A percentile compares a stretch with the other conserved stretches of the same genome.
These are phyloP conservation scores for Sarcodon sp. DNA, from an alignment of 768 basidiomycete genomes.

Conservation along the genomic window DNA sequence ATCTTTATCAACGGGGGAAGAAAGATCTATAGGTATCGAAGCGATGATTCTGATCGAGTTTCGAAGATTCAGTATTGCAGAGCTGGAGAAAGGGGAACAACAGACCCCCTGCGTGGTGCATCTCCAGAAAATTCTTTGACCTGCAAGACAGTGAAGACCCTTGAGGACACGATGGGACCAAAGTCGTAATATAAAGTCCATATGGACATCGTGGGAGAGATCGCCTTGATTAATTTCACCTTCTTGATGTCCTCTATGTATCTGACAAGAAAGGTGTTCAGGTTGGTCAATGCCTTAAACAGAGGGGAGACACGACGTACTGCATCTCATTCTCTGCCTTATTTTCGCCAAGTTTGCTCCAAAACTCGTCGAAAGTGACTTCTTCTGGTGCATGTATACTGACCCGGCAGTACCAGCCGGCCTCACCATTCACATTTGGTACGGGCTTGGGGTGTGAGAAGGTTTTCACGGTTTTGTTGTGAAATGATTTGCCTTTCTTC, in stretches of 20 bases:
- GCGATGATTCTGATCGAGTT: conserved; percentile 21
- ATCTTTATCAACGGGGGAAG: conserved; percentile 30
- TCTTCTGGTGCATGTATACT: conserved; percentile 57
- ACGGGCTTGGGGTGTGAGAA: conserved; percentile 18
- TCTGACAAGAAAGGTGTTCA: conserved; percentile 20
- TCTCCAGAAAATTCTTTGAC: conserved; percentile 37
- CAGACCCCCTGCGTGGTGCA: conserved; percentile 49
- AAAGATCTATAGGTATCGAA: conserved; percentile 60
- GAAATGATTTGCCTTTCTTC: conserved; percentile 56
- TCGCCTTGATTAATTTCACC: conserved; percentile 43
- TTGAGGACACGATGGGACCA: conserved; percentile 54
- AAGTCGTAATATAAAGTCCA: conserved; percentile 70
- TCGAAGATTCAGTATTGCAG: neutral
- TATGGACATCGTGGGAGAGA: conserved; percentile 51
- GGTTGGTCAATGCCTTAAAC: neutral
- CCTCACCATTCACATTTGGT: conserved; percentile 41
- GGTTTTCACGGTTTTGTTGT: conserved; percentile 42
- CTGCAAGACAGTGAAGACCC: conserved; percentile 67
- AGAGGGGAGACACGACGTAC: conserved; percentile 22
- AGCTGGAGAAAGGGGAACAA: conserved; percentile 1
- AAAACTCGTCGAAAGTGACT: conserved; percentile 60
- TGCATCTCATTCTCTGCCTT: conserved; percentile 60
- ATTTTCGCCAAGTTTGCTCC: conserved; percentile 52
- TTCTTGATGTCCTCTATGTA: conserved; percentile 56
- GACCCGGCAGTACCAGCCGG: conserved; percentile 55